phyloP scores from a whole-genome alignment of 257 asterid genomes.

The Nicotiana undulata region DNA sequence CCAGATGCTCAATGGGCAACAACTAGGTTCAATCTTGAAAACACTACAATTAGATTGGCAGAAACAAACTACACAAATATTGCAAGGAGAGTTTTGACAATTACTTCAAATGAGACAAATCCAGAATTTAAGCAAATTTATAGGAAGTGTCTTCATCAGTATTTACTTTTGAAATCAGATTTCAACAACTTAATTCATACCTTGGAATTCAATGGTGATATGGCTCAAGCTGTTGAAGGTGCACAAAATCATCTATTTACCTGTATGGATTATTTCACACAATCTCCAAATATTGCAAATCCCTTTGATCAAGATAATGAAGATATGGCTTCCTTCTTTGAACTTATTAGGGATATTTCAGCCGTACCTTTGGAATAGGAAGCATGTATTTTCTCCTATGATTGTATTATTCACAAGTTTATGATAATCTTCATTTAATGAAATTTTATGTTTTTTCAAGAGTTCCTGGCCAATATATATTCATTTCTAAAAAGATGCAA shows the following conservation, averaged over 20 bases:
- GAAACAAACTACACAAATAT: neutral
- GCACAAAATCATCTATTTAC: neutral
- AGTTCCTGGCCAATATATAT: too few species aligned
- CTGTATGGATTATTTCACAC: neutral
- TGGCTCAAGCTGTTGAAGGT: neutral
- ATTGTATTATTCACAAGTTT: neutral
- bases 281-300: neutral
- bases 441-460: too few species aligned
- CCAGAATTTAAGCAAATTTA: neutral
- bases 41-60: neutral
- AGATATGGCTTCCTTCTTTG: neutral
- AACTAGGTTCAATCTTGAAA: neutral
- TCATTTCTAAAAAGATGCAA: too few species aligned
- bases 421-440: too few species aligned
- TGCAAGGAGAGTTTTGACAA: neutral
- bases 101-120: neutral
- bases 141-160: neutral
- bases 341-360: neutral
- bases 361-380: neutral
- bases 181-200: neutral
- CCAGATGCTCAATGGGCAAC: neutral
- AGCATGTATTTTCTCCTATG: neutral
- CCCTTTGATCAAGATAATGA: neutral
- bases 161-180: neutral
- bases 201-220: neutral